Percentiles rank a stretch among this genome's conserved stretches.
Conservation (phyloP, 129 eudicot species). For the Pseudognaphalium luteoalbum region DNA sequence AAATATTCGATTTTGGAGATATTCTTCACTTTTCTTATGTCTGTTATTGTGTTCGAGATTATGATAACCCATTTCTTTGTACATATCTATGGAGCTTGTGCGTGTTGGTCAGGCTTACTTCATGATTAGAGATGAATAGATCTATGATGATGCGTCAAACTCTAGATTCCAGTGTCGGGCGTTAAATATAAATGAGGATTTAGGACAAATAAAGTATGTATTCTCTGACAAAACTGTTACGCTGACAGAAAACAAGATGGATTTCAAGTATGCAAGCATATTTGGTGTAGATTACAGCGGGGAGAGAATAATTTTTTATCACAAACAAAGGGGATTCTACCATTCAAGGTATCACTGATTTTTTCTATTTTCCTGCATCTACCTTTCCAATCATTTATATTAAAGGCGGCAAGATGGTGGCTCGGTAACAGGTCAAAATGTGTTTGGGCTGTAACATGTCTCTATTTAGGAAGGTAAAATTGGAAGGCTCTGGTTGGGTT, state of each 20-base stretch:
- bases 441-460: no score
- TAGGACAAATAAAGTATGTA: slow-evolving; percentile 93
- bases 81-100: slow-evolving; percentile 98
- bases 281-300: slow-evolving; percentile 69
- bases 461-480: background rate
- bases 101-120: slow-evolving; percentile 98
- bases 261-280: slow-evolving; percentile 84
- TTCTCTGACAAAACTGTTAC: slow-evolving; percentile 98
- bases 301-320: slow-evolving; percentile 37
- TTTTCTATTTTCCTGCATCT: slow-evolving; percentile 7
- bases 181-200: slow-evolving; percentile 89
- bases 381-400: background rate
- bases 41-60: slow-evolving; percentile 88
- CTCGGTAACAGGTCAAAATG: no score
- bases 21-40: slow-evolving; percentile 81
- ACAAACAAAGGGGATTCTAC: slow-evolving; percentile 46
- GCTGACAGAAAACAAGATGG: slow-evolving; percentile 98
- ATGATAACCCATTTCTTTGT: slow-evolving; percentile 97
- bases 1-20: slow-evolving; percentile 82
- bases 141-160: slow-evolving; percentile 69
- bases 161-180: slow-evolving; percentile 92
- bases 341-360: slow-evolving; percentile 56
- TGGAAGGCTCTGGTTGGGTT: background rate
- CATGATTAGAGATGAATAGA: slow-evolving; percentile 68
- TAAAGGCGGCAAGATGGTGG: background rate